Evolutionary conservation across 768 basidiomycete genomes (phyloP).

Genomic region (Phaeotremella skinneri): DNA sequence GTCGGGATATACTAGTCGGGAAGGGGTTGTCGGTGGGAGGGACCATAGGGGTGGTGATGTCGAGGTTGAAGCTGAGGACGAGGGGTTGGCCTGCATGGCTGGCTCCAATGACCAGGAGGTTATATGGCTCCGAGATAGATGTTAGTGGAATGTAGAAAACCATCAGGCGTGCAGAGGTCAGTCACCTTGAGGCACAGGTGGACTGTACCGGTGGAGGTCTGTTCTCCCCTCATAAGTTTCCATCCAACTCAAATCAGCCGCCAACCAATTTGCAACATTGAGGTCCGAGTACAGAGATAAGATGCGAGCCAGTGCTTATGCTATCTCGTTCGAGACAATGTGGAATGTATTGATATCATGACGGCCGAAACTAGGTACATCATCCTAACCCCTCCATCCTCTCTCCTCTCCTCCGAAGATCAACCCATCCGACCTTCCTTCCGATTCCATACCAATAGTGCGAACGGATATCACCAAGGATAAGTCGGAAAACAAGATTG

Average conservation of each 20-base stretch:
- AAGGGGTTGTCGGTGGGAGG: conserved; percentile 7
- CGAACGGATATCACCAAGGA: conserved; percentile 1
- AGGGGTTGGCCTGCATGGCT: not conserved
- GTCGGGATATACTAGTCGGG: conserved; percentile 26
- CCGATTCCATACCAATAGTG: conserved; percentile 1
- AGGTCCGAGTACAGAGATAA: too few relatives aligned
- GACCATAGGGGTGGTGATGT: conserved; percentile 8
- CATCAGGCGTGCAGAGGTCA: too few relatives aligned
- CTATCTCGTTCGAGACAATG: not conserved
- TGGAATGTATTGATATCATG: conserved; percentile 22
- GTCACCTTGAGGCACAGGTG: conserved; percentile 9
- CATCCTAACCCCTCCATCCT: conserved; percentile 4
- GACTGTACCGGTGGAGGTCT: conserved; percentile 15
- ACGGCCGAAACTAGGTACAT: conserved; percentile 22
- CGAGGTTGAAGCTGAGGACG: not conserved
- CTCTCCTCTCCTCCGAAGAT: not conserved
- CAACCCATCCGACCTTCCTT: not conserved
- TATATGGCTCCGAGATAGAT: too few relatives aligned
- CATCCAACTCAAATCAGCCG: too few relatives aligned
- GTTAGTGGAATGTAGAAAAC: too few relatives aligned
- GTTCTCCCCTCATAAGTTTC: too few relatives aligned
- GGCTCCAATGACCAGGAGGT: not conserved
- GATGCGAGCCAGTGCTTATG: too few relatives aligned
- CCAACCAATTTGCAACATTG: too few relatives aligned
- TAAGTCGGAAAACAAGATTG: not conserved